Base-by-base conservation (phyloP, 192 early-diverging fungal genomes). In the Podila minutissima region DNA sequence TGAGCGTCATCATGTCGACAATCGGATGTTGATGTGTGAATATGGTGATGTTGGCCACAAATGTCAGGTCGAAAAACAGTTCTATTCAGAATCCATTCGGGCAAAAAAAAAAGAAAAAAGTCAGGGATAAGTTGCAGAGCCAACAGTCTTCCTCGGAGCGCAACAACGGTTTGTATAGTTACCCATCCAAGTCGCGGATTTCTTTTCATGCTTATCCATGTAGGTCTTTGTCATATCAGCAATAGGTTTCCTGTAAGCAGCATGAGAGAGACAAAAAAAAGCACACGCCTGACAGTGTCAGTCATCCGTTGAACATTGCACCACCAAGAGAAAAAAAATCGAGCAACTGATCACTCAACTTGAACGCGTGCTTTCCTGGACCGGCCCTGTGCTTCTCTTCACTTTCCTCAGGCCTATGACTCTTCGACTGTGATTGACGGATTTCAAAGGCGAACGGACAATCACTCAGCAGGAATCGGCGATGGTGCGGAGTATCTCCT, bases 51-150 rank as follows among this genome's bases (percentile, higher is more conserved):
- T 83, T 87, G 15, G 86, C 86, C 20, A 87, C 81, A 66, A 75
- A 87, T 20, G 85, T 84, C 62, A 87, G 67, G 38, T 87, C 86
- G 59, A 85, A 85, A 61, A 87, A 85, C n/a, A 85, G 53, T 55
- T 87, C 86, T 59, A 83, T 46, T 46, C 41, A 46, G 13, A 37
- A 37, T 37, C 35, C 35, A 37, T 37, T 37, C 5, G 33, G 33
- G 33, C 7, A 5, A 35, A 35, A 35, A 3, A 35, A 35, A 35
- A 32, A 32, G 0, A 5, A 20, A 41, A 32, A n/a, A 6, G 0
- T 19, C 9, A 9, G 22, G 20, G 31, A 31, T 17, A 46, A 8
- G n/a, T 10, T 8, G 0, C 5, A 32, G 19, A 57, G 28, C 5
- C 53, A 55, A 7, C 24, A 3, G 32, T 41, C 51, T 20, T 22